Evolutionary conservation across 2,329 filamentous ascomycete species (phyloP), one percentile per base, ranked within the genome.

Genomic region (Beauveria australis): DNA sequence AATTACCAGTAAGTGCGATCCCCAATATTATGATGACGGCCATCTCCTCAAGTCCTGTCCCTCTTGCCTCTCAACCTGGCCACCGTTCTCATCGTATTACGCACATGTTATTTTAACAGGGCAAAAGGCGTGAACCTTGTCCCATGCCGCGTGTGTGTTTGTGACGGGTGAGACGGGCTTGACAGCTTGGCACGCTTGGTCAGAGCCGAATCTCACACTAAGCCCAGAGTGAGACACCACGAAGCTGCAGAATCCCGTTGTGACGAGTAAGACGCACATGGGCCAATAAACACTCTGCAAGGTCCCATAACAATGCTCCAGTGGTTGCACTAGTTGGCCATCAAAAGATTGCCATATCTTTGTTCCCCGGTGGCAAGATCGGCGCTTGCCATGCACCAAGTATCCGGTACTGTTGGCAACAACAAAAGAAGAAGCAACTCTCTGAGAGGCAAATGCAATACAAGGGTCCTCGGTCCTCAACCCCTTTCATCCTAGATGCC

Each of bases 131-230:
- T 24, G 22, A 53, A 53, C 22, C 51, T 53, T 53, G 52, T 28
- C 16, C 10, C 37, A 37, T 30, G 2, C 48, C n/a, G 5, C 28
- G 4, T 3, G 41, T 51, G 48, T 30, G 48, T 51, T 22, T 22
- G 30, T 19, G 18, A 51, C 28, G n/a, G 26, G 18, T 28, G 22
- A 47, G n/a, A 22, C 18, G 12, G 33, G 14, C 33, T 22, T 37
- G 49, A 53, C 49, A 40, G n/a, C 24, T 49, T 49, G 52, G 37
- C 26, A 22, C 28, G n/a, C 24, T 30, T 49, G 52, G 52, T 28
- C 22, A 44, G 26, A 46, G 24, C 16, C 43, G 44, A 57, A 57
- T 57, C 54, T 57, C 28, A 40, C 54, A 44, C 54, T 57, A 57
- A 57, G 53, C 53, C 41, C 18, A 37, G 41, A 37, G 41, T 57